phyloP scores from a whole-genome alignment of 2,329 filamentous ascomycete species.

The Zymoseptoria passerinii region DNA sequence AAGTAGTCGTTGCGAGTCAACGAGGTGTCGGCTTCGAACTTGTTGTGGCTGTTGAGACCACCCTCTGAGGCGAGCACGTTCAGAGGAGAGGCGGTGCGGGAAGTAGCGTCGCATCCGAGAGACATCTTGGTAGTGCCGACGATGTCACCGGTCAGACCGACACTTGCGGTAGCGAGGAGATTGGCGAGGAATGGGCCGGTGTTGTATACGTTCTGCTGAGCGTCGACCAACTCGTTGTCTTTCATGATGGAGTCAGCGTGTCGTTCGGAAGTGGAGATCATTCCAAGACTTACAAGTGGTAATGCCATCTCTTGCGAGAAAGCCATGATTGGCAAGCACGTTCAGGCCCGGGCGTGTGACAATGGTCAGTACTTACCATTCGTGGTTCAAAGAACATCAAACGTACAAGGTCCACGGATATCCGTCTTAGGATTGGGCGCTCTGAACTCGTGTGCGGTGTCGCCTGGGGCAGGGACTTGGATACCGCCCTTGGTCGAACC shows the following conservation, averaged over 20 bases:
- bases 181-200: constrained; percentile 34
- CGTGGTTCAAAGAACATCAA: constrained; percentile 15
- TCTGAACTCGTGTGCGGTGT: constrained; percentile 30
- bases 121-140: constrained; percentile 31
- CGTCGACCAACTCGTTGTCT: constrained; percentile 34
- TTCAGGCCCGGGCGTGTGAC: constrained; percentile 27
- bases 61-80: constrained; percentile 28
- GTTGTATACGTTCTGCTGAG: constrained; percentile 38
- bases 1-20: constrained; percentile 36
- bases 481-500: constrained; percentile 35
- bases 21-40: constrained; percentile 34
- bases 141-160: constrained; percentile 13
- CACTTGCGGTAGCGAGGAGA: constrained; percentile 25
- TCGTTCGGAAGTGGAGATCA: background rate
- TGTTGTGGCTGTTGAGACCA: constrained; percentile 36
- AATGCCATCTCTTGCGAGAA: constrained; percentile 30
- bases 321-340: constrained; percentile 34
- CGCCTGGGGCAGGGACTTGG: constrained; percentile 36
- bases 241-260: constrained; percentile 24
- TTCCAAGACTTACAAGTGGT: background rate
- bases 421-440: constrained; percentile 29
- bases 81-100: constrained; percentile 28
- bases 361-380: constrained; percentile 2
- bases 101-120: constrained; percentile 36
- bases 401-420: constrained; percentile 30